Evolutionary conservation across 2,329 filamentous ascomycete species (phyloP).

Genomic region (Orbilia quercus): DNA sequence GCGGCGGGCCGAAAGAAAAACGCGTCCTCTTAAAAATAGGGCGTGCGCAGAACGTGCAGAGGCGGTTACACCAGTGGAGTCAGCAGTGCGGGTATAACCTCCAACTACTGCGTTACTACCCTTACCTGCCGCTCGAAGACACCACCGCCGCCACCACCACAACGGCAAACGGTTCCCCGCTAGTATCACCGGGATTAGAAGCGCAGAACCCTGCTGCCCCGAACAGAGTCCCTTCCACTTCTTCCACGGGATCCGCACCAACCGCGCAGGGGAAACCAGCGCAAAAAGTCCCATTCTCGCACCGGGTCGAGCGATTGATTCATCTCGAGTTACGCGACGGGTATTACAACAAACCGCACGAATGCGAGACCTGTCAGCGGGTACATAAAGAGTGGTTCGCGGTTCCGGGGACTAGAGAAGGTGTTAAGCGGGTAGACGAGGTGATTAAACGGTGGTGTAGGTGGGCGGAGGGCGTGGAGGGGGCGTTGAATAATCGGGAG

Average conservation of each 20-base stretch:
- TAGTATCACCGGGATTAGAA: background rate
- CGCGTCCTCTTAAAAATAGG: constrained; percentile 73
- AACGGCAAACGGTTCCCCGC: too few relatives aligned
- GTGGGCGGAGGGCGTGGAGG: constrained; percentile 74
- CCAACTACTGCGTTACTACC: constrained; percentile 90
- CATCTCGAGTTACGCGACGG: constrained; percentile 79
- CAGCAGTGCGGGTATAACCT: constrained; percentile 91
- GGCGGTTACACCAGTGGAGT: constrained; percentile 91
- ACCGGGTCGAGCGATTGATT: constrained; percentile 88
- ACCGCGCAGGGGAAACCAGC: constrained; percentile 59
- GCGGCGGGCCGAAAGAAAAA: constrained; percentile 65
- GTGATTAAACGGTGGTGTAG: constrained; percentile 85
- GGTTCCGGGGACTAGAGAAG: constrained; percentile 78
- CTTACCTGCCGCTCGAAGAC: constrained; percentile 72
- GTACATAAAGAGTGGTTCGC: constrained; percentile 97
- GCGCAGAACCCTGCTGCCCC: too few relatives aligned
- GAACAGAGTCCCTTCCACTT: too few relatives aligned
- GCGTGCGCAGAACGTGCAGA: constrained; percentile 80
- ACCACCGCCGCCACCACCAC: too few relatives aligned
- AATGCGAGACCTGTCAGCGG: constrained; percentile 81
- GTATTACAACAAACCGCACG: constrained; percentile 64
- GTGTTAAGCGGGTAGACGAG: constrained; percentile 75
- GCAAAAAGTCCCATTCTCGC: constrained; percentile 82
- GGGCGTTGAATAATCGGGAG: constrained; percentile 24
- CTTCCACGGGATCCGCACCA: background rate